phyloP scores from a whole-genome alignment of 148 eudicot species.

The Fagopyrum homotropicum region DNA sequence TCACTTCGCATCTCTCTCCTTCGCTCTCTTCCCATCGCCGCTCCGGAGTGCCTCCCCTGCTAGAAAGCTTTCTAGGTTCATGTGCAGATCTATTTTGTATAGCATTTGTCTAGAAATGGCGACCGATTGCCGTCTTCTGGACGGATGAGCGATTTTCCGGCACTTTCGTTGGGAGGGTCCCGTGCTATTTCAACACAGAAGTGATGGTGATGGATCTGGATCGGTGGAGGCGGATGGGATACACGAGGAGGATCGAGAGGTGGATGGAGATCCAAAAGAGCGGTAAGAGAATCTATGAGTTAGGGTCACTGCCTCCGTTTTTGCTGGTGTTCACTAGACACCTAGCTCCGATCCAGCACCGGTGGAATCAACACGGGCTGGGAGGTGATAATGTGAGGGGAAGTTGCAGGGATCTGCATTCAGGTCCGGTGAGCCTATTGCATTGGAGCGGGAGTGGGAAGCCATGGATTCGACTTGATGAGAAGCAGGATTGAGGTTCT shows the following conservation, averaged over 20 bases:
- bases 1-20: too few relatives aligned
- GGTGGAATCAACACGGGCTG: slow-evolving; percentile 84
- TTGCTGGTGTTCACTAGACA: slow-evolving; percentile 58
- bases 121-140: slow-evolving; percentile 41
- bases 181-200: slow-evolving; percentile 87
- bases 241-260: slow-evolving; percentile 61
- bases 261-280: slow-evolving; percentile 90
- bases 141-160: slow-evolving; percentile 28
- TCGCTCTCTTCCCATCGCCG: too few relatives aligned
- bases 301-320: slow-evolving; percentile 59
- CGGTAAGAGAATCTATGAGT: slow-evolving; percentile 68
- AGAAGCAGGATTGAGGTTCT: slow-evolving; percentile 43
- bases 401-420: slow-evolving; percentile 63
- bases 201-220: slow-evolving; percentile 78
- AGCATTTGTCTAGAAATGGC: too few relatives aligned
- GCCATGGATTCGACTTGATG: slow-evolving; percentile 75
- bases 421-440: slow-evolving; percentile 63
- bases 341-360: slow-evolving; percentile 61
- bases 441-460: slow-evolving; percentile 86
- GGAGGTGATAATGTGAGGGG: slow-evolving; percentile 84
- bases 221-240: slow-evolving; percentile 68
- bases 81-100: too few relatives aligned
- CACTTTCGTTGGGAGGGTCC: slow-evolving; percentile 38
- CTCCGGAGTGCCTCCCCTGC: too few relatives aligned
- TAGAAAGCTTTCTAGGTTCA: too few relatives aligned